A percentile compares a stretch with the other conserved stretches of the same genome.
phyloP scores from a whole-genome alignment of 202 grass and related monocot species.

The Elaeis oleifera region DNA sequence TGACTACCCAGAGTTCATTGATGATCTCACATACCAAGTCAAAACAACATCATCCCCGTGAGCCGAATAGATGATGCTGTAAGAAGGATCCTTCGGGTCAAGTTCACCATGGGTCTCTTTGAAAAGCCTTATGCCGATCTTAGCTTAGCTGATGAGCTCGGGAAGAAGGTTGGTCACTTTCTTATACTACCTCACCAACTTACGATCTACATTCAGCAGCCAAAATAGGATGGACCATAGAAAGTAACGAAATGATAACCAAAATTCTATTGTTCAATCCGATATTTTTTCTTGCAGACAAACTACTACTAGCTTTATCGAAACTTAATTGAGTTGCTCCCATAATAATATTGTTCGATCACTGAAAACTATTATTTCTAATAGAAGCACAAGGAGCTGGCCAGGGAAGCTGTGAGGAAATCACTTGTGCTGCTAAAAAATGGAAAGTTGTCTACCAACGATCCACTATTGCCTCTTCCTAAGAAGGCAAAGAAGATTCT shows the following conservation, averaged over 20 bases:
- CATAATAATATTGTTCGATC: neutral
- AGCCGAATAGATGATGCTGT: slow-evolving; percentile 55
- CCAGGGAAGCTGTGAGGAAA: slow-evolving; percentile 61
- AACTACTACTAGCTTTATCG: too few relatives aligned
- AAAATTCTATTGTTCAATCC: too few relatives aligned
- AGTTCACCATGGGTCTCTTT: slow-evolving; percentile 59
- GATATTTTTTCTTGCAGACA: too few relatives aligned
- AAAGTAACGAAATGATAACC: too few relatives aligned
- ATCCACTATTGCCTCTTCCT: slow-evolving; percentile 33
- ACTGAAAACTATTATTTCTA: neutral
- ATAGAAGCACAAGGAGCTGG: slow-evolving; percentile 40
- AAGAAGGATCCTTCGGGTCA: slow-evolving; percentile 53
- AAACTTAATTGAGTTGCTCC: too few relatives aligned
- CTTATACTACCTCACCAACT: neutral
- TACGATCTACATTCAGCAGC: too few relatives aligned
- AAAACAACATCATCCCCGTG: slow-evolving; percentile 19
- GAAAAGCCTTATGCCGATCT: slow-evolving; percentile 46
- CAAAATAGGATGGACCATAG: too few relatives aligned
- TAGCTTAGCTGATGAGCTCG: slow-evolving; percentile 24
- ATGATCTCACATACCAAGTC: neutral
- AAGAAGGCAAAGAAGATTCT: slow-evolving; percentile 58
- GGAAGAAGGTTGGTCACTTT: slow-evolving; percentile 9
- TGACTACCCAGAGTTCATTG: neutral
- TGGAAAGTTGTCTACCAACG: slow-evolving; percentile 17
- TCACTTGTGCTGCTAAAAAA: slow-evolving; percentile 78